Base-by-base conservation (phyloP, 23 red algal genomes). In the Gracilaria domingensis region DNA sequence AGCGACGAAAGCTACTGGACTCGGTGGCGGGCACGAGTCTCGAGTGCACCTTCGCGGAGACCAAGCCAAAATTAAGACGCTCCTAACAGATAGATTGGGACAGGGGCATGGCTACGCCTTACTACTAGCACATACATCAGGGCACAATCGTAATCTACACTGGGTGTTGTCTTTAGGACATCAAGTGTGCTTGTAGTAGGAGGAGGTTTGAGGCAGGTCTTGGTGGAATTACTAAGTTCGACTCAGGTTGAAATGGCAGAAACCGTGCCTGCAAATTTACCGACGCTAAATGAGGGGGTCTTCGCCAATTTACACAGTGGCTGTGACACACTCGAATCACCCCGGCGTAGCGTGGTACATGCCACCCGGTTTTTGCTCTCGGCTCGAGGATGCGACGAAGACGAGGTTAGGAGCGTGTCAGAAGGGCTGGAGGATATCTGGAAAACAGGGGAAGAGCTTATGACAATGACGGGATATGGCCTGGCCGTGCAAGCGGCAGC, bases 171-270 rank as follows among this genome's bases (percentile, higher is more conserved):
- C 81, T n/a, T n/a, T n/a, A 91, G 21, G 76, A 94, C 12, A 82
- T 99, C 45, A 42, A 50, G 6, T 37, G 96, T 8, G 40, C 90
- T 40, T 94, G 97, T 12, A 88, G 96, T 79, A 94, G 97, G 4
- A 81, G 75, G 42, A 38, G 45, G 67, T 93, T 96, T 37, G 66
- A 83, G n/a, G n/a, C n/a, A n/a, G 21, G 96, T 99, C 75, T 23
- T 96, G 18, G 83, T 95, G 38, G 97, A 99, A 93, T n/a, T 83
- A 94, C 45, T 88, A 80, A 58, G 82, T 98, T 25, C 73, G 85
- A 23, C 82, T 73, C 66, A 75, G 48, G 72, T 87, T 25, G 94
- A 99, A 70, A 65, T 75, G 44, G 85, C 87, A 9, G 91, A 99
- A 91, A 92, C 21, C 89, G 97, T 24, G 78, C 94, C 30, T 65